Evolutionary conservation across 2,329 filamentous ascomycete genomes (phyloP).

Genomic region (Penicillium aurantiogriseum): DNA sequence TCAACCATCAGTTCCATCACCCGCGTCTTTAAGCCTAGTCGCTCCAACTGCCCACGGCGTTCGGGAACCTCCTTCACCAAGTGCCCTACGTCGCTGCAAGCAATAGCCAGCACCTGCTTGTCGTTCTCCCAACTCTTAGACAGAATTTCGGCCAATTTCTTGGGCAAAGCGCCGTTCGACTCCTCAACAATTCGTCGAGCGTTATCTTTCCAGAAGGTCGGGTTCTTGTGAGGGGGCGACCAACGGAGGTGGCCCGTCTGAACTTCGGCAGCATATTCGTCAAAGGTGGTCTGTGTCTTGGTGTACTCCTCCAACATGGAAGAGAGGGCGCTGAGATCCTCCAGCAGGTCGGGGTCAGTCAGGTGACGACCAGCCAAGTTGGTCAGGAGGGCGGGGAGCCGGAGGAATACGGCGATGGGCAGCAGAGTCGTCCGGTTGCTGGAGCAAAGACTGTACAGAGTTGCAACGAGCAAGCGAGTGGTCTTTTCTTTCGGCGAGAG

Average conservation of each 20-base stretch:
- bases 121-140: slow-evolving; percentile 80
- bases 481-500: slow-evolving; percentile 98
- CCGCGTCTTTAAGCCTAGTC: slow-evolving; percentile 76
- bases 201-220: slow-evolving; percentile 89
- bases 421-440: slow-evolving; percentile 67
- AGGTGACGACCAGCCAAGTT: slow-evolving; percentile 56
- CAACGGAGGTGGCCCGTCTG: slow-evolving; percentile 84
- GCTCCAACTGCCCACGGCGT: slow-evolving; percentile 75
- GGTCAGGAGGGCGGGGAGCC: slow-evolving; percentile 64
- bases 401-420: slow-evolving; percentile 80
- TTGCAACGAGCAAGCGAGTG: slow-evolving; percentile 84
- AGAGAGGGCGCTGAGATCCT: slow-evolving; percentile 49
- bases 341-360: slow-evolving; percentile 50
- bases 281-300: slow-evolving; percentile 65
- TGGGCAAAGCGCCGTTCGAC: slow-evolving; percentile 73
- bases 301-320: slow-evolving; percentile 83
- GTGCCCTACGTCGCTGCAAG: slow-evolving; percentile 86
- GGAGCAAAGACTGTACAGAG: slow-evolving; percentile 81
- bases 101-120: slow-evolving; percentile 82
- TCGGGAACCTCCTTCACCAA: slow-evolving; percentile 88
- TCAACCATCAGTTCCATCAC: slow-evolving; percentile 95
- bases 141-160: slow-evolving; percentile 82
- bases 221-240: slow-evolving; percentile 86
- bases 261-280: slow-evolving; percentile 75
- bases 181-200: slow-evolving; percentile 81